Evolutionary conservation across 805 yeast species (phyloP), one percentile per base, ranked within the genome.

Genomic region (Suhomyces emberorum): DNA sequence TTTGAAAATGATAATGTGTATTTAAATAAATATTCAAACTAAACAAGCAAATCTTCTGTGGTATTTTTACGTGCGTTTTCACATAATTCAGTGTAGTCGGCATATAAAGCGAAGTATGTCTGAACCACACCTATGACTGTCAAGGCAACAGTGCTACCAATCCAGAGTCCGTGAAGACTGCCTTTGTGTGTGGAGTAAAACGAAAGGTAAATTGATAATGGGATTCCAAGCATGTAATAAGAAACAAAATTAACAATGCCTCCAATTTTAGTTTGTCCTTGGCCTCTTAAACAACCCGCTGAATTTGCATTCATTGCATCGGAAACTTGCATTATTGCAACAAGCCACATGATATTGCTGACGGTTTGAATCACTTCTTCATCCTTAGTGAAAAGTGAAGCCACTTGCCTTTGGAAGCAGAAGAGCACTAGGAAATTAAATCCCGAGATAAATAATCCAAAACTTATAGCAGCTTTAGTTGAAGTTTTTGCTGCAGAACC

Each of bases 261-360:
- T 0, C 83, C 83, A 24, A 80, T 71, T 48, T 70, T 74, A 28
- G 81, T 83, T 56, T 76, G 76, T 11, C 91, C 91, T 61, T 83
- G 89, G 4, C 91, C 91, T 54, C 93, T 71, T 36, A 84, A 63
- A 41, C 86, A 72, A 11, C 91, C 91, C 11, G 87, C 88, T 1
- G 84, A 75, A 32, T 81, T 78, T 11, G 87, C 84, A 44, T 81
- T 76, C 49, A 79, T 60, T 8, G 81, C 80, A 57, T 84, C 93
- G 37, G 76, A 75, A 17, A 84, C 59, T 61, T 83, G 89, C 74
- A 81, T 81, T 21, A 77, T 50, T 1, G 88, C 84, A 31, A 80
- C 74, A 30, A 81, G 61, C 54, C 84, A 79, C 61, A 83, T 62
- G 18, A 83, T 72, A 16, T 59, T 57, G 1, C 69, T 55, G 6